Evolutionary conservation across 345 rosid genomes (phyloP).

Genomic region (Garcia nutans): DNA sequence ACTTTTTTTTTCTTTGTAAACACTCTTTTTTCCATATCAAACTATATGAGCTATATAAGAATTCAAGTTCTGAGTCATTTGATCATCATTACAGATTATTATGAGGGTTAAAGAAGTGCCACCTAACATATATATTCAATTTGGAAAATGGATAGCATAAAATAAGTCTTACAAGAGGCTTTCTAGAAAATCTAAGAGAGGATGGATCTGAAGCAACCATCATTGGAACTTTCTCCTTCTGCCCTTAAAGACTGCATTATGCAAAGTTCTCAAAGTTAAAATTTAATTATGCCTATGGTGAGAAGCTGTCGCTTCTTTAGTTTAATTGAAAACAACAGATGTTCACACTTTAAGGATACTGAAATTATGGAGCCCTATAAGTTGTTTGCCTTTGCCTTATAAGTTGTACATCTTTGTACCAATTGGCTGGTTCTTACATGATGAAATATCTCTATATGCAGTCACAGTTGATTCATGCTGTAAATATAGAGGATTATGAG

Average conservation of each 20-base stretch:
- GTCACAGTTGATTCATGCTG: constrained; percentile 63
- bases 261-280: not conserved
- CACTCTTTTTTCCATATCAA: not conserved
- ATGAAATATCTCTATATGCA: constrained; percentile 26
- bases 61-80: not conserved
- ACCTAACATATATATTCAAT: not conserved
- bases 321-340: not conserved
- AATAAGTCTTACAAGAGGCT: not conserved
- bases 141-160: not conserved
- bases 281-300: not conserved
- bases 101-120: not conserved
- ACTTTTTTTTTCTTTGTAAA: not conserved
- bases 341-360: not conserved
- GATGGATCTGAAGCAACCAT: too few species aligned
- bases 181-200: not conserved
- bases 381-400: not conserved
- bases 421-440: not conserved
- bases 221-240: not conserved
- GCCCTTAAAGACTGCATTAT: not conserved
- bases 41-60: not conserved
- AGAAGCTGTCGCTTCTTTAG: not conserved
- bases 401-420: not conserved
- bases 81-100: not conserved
- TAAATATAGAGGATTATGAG: constrained; percentile 61
- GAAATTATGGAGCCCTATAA: not conserved